A percentile compares a stretch with the other conserved stretches of the same genome.
These are phyloP conservation scores for Fomitopsis pinicola DNA, from an alignment of 1,284 basidiomycete genomes.

Conservation along the genomic window DNA sequence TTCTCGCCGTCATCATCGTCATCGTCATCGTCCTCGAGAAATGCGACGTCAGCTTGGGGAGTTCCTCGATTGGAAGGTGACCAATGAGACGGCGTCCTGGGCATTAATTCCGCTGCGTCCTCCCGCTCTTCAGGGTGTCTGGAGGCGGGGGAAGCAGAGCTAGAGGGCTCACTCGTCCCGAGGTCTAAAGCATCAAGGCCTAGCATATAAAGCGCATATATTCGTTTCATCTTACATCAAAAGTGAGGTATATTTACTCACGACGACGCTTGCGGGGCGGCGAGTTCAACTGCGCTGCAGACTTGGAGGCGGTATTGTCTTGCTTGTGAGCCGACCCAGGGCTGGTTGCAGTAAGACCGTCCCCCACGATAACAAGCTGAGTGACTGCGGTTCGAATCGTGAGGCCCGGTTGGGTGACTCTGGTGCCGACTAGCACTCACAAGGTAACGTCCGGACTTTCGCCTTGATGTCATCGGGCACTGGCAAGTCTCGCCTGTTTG, in stretches of 20 bases:
- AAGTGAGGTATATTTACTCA: neutral
- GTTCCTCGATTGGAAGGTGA: neutral
- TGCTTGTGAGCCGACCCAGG: too few species aligned
- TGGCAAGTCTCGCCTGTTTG: neutral
- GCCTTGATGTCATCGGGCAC: neutral
- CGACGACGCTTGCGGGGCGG: neutral
- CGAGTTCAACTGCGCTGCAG: neutral
- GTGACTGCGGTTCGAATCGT: neutral
- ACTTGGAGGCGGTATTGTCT: neutral
- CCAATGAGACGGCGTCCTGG: neutral
- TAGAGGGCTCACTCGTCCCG: neutral
- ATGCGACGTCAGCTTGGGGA: neutral
- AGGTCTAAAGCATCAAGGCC: constrained; percentile 3
- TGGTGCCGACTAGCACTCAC: neutral
- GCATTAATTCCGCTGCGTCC: neutral
- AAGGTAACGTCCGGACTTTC: neutral
- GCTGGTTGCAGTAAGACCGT: neutral
- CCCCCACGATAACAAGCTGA: neutral
- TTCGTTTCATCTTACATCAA: neutral
- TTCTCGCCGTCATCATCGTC: neutral
- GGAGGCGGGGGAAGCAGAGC: neutral
- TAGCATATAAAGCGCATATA: neutral
- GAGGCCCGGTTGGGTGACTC: neutral
- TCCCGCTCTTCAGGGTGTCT: neutral
- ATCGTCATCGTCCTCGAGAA: neutral